These are phyloP conservation scores for Erythrophleum ivorense DNA, from an alignment of 331 rosid species.

Conservation along the genomic window DNA sequence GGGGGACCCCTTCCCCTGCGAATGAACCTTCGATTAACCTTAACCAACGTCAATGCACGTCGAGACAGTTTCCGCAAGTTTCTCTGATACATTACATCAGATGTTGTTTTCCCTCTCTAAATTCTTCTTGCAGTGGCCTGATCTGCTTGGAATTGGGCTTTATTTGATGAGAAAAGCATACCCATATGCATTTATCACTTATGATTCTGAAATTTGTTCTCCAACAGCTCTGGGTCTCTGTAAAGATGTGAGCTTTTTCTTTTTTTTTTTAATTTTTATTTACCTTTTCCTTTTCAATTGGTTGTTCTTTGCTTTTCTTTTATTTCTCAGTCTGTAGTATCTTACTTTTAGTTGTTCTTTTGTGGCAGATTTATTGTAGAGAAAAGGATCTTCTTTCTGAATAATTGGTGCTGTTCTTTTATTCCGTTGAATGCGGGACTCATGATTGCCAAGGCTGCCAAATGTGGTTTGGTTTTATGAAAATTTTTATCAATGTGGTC, in stretches of 20 bases:
- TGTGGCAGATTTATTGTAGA: slow-evolving; percentile 79
- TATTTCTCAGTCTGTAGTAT: slow-evolving; percentile 53
- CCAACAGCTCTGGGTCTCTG: slow-evolving; percentile 76
- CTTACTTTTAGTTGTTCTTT: slow-evolving; percentile 59
- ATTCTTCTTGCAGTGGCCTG: slow-evolving; percentile 50
- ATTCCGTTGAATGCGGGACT: slow-evolving; percentile 52
- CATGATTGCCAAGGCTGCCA: slow-evolving; percentile 49
- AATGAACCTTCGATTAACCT: slow-evolving; percentile 48
- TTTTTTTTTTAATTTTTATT: not conserved
- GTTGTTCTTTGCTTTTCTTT: slow-evolving; percentile 54
- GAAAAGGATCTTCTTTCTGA: slow-evolving; percentile 75
- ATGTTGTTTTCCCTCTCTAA: slow-evolving; percentile 52
- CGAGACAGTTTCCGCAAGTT: slow-evolving; percentile 60
- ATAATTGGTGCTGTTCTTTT: slow-evolving; percentile 46
- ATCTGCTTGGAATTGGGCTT: slow-evolving; percentile 65
- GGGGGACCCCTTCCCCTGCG: slow-evolving; percentile 46
- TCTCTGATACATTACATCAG: slow-evolving; percentile 54
- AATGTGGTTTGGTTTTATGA: slow-evolving; percentile 52
- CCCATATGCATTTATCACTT: slow-evolving; percentile 50
- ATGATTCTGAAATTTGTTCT: slow-evolving; percentile 47
- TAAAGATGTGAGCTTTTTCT: slow-evolving; percentile 74
- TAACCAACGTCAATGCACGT: slow-evolving; percentile 54
- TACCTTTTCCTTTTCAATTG: slow-evolving; percentile 45
- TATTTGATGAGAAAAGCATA: slow-evolving; percentile 42
- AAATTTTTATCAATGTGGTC: slow-evolving; percentile 72